These are phyloP conservation scores for Cytospora schulzeri DNA, from an alignment of 2,329 filamentous ascomycete genomes.

Conservation along the genomic window DNA sequence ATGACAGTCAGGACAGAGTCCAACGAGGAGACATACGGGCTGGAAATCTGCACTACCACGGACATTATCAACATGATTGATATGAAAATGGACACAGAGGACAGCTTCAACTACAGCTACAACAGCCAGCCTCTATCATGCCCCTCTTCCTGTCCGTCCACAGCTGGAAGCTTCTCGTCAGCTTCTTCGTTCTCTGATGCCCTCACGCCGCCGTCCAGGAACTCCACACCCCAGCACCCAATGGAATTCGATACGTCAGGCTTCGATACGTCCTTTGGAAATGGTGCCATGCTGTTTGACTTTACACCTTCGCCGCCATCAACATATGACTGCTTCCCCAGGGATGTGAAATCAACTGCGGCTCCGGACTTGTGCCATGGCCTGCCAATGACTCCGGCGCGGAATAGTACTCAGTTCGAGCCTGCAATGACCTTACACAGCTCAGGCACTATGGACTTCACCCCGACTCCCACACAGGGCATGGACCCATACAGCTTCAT, in stretches of 20 bases:
- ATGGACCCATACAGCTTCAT: conserved; percentile 17
- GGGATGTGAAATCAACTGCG: conserved; percentile 25
- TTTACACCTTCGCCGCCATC: conserved; percentile 22
- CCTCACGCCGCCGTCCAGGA: conserved; percentile 25
- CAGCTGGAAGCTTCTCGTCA: conserved; percentile 25
- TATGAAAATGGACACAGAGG: conserved; percentile 21
- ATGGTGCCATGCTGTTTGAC: conserved; percentile 22
- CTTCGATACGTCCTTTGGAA: conserved; percentile 7
- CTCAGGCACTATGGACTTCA: conserved; percentile 16
- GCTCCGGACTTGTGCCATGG: conserved; percentile 22
- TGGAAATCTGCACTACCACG: conserved; percentile 13
- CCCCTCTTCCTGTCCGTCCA: conserved; percentile 25
- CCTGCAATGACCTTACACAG: conserved; percentile 12
- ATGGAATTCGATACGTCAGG: conserved; percentile 20
- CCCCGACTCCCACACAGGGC: conserved; percentile 22
- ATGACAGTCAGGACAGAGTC: conserved; percentile 17
- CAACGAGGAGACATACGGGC: conserved; percentile 4
- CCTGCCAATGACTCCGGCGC: conserved; percentile 23
- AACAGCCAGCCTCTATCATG: conserved; percentile 19
- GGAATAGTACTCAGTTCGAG: conserved; percentile 11
- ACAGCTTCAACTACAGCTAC: conserved; percentile 21
- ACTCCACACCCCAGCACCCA: conserved; percentile 22
- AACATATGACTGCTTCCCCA: conserved; percentile 19
- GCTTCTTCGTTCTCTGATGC: conserved; percentile 26
- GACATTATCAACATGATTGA: conserved; percentile 11